Evolutionary conservation across 2,329 filamentous ascomycete species (phyloP), one percentile per base, ranked within the genome.

Genomic region (Raffaelea ambrosiae): DNA sequence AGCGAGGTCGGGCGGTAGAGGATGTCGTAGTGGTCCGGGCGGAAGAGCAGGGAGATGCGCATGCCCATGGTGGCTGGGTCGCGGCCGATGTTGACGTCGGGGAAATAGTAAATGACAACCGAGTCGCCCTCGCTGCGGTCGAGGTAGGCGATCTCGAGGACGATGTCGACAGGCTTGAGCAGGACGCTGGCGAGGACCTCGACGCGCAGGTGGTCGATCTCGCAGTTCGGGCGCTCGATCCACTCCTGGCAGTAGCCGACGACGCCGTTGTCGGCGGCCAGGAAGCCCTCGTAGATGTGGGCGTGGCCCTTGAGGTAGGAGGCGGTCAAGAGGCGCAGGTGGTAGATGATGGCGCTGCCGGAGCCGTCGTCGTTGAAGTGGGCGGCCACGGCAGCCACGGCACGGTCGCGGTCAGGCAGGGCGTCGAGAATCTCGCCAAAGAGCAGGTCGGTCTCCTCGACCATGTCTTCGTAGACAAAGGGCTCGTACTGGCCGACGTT

Each of bases 181-280:
- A 97, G 74, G 22, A 88, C 77, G 53, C 91, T 83, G 52, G 84
- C 79, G 44, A 97, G 71, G 3, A 88, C 79, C 51, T 80, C 80
- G 53, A 97, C 74, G 40, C 88, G 87, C n/a, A 95, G 70, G 58
- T 96, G 83, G 57, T 98, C 93, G 53, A 97, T 95, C 67, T 97
- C 91, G 44, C 82, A 80, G 55, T 83, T 77, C 16, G 83, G 75
- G 0, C 85, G 79, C 61, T 95, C 84, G 53, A 97, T 81, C 51
- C 76, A 77, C 14, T 76, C 73, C 36, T 73, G 64, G 61, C 85
- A 88, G 64, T 93, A 91, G 21, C 80, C 72, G 14, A 80, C 74
- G 33, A 93, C 69, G 44, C 71, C 71, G 33, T 64, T 61, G n/a
- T 66, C 70, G 46, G 79, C 77, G 5, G 71, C 67, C 22, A 95